Conservation (phyloP, 1,139 yeast species). For the Candida sp. region DNA sequence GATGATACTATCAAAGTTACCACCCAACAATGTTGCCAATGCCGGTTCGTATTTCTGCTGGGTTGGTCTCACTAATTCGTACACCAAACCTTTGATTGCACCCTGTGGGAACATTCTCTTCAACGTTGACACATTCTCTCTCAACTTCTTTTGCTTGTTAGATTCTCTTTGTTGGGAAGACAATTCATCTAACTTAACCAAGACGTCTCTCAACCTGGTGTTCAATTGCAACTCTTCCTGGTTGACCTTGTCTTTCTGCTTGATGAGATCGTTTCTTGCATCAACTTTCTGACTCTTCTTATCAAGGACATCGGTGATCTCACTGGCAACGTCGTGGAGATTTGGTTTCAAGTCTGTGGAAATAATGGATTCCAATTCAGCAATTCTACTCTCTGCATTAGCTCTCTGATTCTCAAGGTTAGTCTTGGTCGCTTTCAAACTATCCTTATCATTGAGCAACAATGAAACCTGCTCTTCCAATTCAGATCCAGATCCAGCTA, state of each 20-base stretch:
- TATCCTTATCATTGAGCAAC: constrained; percentile 48
- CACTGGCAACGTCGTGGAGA: constrained; percentile 35
- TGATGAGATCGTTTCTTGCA: constrained; percentile 43
- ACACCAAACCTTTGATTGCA: constrained; percentile 80
- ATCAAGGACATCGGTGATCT: constrained; percentile 36
- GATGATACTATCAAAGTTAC: constrained; percentile 78
- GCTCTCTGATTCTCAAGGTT: constrained; percentile 48
- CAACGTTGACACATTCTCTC: constrained; percentile 73
- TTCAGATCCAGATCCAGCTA: constrained; percentile 61
- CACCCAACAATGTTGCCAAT: constrained; percentile 79
- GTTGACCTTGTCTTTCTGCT: constrained; percentile 48
- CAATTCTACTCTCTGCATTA: constrained; percentile 42
- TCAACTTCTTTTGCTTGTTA: constrained; percentile 63
- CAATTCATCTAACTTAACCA: constrained; percentile 68
- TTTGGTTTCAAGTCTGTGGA: constrained; percentile 35
- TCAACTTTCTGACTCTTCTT: constrained; percentile 45
- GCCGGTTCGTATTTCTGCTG: constrained; percentile 80
- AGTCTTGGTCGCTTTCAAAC: constrained; percentile 40
- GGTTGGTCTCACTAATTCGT: constrained; percentile 81
- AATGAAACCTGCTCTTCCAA: constrained; percentile 55
- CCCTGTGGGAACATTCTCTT: constrained; percentile 69
- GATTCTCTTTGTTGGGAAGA: constrained; percentile 81
- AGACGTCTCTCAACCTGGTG: constrained; percentile 65
- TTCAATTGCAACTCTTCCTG: constrained; percentile 60
- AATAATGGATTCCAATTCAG: constrained; percentile 33